A percentile compares a stretch with the other conserved stretches of the same genome.
Evolutionary conservation across 1,284 basidiomycete species (phyloP).

Genomic region (Rhizoctonia solani): DNA sequence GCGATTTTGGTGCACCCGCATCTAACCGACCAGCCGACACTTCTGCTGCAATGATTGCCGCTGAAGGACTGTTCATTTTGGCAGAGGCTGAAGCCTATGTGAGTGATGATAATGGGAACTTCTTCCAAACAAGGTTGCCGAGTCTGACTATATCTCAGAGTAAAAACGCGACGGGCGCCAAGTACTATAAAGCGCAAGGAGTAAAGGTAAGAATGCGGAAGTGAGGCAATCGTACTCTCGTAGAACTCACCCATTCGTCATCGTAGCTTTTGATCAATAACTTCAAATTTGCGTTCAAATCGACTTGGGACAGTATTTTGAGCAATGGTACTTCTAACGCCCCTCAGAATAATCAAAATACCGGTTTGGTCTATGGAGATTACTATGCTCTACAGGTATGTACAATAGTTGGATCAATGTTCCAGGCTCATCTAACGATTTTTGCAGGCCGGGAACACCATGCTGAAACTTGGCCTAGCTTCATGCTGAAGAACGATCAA

Average conservation of each 20-base stretch:
- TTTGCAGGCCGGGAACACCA: constrained; percentile 28
- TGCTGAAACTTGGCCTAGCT: constrained; percentile 29
- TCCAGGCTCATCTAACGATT: background rate
- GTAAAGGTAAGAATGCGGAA: constrained; percentile 48
- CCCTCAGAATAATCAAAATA: constrained; percentile 58
- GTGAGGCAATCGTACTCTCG: background rate
- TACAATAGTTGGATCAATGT: background rate
- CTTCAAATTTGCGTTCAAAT: constrained; percentile 58
- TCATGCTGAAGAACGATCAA: background rate
- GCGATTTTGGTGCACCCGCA: constrained; percentile 70
- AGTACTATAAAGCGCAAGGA: constrained; percentile 55
- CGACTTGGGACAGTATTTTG: constrained; percentile 60
- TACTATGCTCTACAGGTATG: constrained; percentile 28
- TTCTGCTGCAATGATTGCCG: constrained; percentile 65
- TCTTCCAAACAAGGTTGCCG: background rate
- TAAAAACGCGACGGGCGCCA: constrained; percentile 47
- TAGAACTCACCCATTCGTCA: background rate
- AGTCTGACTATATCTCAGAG: constrained; percentile 37
- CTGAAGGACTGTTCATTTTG: constrained; percentile 60
- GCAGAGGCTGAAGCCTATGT: constrained; percentile 53
- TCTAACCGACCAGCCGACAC: constrained; percentile 62
- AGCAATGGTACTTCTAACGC: constrained; percentile 69
- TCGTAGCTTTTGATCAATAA: constrained; percentile 57
- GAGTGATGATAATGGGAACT: background rate
- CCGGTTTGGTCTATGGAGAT: constrained; percentile 64